Evolutionary conservation across 495 filamentous ascomycete genomes (phyloP).

Genomic region (Cenococcum geophilum): DNA sequence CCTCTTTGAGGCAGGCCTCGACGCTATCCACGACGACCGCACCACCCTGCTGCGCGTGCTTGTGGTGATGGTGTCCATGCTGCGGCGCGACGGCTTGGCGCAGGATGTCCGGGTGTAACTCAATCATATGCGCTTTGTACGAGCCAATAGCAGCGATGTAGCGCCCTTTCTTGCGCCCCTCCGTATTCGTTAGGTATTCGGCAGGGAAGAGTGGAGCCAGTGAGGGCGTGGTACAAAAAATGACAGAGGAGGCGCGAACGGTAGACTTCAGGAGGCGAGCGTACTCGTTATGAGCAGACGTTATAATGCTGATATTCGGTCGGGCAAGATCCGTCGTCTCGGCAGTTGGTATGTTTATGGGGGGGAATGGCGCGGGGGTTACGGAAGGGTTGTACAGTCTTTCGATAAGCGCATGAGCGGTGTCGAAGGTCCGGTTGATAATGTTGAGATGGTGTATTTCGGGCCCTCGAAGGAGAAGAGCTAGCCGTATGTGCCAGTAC

Average conservation of each 20-base stretch:
- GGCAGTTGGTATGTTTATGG: constrained; percentile 4
- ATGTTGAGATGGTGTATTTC: constrained; percentile 75
- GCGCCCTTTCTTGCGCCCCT: constrained; percentile 68
- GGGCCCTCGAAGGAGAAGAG: constrained; percentile 62
- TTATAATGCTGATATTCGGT: constrained; percentile 65
- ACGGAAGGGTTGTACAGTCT: constrained; percentile 47
- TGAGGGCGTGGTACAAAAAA: constrained; percentile 75
- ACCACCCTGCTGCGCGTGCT: constrained; percentile 64
- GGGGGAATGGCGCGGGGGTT: constrained; percentile 7
- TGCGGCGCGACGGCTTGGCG: constrained; percentile 56
- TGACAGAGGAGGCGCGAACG: constrained; percentile 62
- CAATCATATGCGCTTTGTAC: constrained; percentile 79
- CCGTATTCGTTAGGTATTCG: constrained; percentile 56
- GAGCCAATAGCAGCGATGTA: constrained; percentile 75
- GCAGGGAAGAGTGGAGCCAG: constrained; percentile 57
- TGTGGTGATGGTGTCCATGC: constrained; percentile 57
- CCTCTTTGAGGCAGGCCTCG: constrained; percentile 71
- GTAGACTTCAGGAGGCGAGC: constrained; percentile 58
- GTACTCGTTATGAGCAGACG: constrained; percentile 66
- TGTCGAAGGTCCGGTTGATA: constrained; percentile 66
- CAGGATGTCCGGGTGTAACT: constrained; percentile 72
- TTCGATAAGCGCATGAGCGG: constrained; percentile 50
- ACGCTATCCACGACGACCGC: constrained; percentile 79
- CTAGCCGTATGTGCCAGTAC: constrained; percentile 85
- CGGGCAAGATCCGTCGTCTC: constrained; percentile 25